Base-by-base conservation (phyloP, 139 green algal species). In the Micromonas commoda region DNA sequence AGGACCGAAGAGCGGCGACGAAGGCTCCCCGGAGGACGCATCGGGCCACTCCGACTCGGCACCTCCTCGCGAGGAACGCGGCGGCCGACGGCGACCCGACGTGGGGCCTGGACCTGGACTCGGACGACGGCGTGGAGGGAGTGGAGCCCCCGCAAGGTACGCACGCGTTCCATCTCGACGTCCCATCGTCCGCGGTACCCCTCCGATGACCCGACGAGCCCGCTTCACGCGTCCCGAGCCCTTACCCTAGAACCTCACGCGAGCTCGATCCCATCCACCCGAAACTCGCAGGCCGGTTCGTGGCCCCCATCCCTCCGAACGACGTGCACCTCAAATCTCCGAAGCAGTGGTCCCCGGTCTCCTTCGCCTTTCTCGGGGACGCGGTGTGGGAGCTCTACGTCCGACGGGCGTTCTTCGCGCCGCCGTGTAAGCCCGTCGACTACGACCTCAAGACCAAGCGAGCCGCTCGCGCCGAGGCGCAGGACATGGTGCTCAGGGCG, bases 341-440 rank as follows among this genome's bases (percentile, higher is more conserved):
- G 38, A 70, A 34, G 54, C 32, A 52, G 1, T 74, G 38, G 38
- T 57, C 23, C 26, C 75, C 75, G 0, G 57, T 70, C 31, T 24
- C 75, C 26, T 71, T 64, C 24, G 75, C 75, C 1, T 80, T 80
- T 6, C 32, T 80, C 4, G 75, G 75, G 4, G 75, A 80, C 33
- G 64, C 57, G 28, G 75, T 80, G 24, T 80, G 61, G 61, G 75
- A 80, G 64, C 63, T 80, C 2, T 80, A 77, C 63, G 63, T 35
- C 2, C 60, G 75, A 52, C n/a, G 38, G 32, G 16, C 19, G 24
- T 31, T 73, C 61, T 80, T 80, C 38, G n/a, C 32, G n/a, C 75
- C 75, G 61, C 38, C 61, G 57, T 33, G 20, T 1, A 52, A 57
- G 26, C 64, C 75, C 38, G n/a, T 24, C 3, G 26, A 31, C 4